Evolutionary conservation across 768 basidiomycete species (phyloP).

Genomic region (Tephrocybe sp.): DNA sequence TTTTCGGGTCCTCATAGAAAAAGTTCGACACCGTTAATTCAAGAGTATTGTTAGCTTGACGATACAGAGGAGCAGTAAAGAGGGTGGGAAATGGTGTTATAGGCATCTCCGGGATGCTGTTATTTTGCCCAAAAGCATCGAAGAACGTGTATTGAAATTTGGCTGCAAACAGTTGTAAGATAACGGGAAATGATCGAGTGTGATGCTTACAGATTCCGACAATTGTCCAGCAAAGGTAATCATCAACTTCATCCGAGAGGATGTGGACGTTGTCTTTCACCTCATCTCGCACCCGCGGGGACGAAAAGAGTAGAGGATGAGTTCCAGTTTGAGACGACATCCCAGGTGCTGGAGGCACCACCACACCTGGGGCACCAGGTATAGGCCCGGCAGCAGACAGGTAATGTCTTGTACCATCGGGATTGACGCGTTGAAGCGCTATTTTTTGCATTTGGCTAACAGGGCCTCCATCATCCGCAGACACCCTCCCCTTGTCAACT

Average conservation of each 20-base stretch:
- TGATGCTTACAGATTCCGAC: conserved; percentile 82
- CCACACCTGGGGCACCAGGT: conserved; percentile 69
- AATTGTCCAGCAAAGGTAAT: conserved; percentile 95
- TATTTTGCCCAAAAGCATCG: conserved; percentile 81
- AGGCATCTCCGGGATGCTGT: conserved; percentile 69
- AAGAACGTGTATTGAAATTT: conserved; percentile 96
- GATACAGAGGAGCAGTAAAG: conserved; percentile 76
- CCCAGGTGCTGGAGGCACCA: conserved; percentile 70
- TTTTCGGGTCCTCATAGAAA: conserved; percentile 74
- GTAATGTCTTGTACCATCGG: conserved; percentile 83
- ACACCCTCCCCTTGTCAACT: conserved; percentile 86
- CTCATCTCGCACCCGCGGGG: conserved; percentile 80
- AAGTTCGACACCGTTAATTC: conserved; percentile 88
- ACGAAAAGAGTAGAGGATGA: conserved; percentile 76
- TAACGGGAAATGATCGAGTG: conserved; percentile 2
- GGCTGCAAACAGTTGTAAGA: conserved; percentile 39
- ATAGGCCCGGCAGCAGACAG: conserved; percentile 85
- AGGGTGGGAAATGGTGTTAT: conserved; percentile 91
- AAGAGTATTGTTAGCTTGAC: conserved; percentile 67
- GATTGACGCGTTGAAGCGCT: conserved; percentile 80
- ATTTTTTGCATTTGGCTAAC: conserved; percentile 98
- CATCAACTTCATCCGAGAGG: conserved; percentile 88
- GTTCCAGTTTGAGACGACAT: conserved; percentile 75
- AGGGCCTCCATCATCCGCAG: conserved; percentile 86
- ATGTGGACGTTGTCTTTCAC: conserved; percentile 72